Conservation (phyloP, 1,139 yeast genomes). For the Pichia sp. region DNA sequence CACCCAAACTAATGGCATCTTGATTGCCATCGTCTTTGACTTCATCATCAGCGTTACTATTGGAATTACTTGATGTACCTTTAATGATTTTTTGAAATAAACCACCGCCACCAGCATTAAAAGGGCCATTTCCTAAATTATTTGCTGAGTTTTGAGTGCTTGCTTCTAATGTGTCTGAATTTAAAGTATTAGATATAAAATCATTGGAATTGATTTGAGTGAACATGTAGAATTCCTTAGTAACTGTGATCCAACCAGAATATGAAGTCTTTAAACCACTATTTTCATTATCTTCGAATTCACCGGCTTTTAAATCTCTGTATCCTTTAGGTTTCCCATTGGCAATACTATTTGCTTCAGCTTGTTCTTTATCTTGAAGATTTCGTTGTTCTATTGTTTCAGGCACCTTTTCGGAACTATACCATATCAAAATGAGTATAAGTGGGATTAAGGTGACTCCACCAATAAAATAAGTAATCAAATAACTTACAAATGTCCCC, state of each 20-base stretch:
- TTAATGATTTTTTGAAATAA: slow-evolving; percentile 12
- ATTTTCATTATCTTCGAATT: slow-evolving; percentile 50
- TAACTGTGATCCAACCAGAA: slow-evolving; percentile 79
- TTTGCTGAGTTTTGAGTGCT: background rate
- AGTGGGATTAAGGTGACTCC: slow-evolving; percentile 76
- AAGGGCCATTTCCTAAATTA: background rate
- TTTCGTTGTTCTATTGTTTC: slow-evolving; percentile 13
- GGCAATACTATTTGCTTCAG: slow-evolving; percentile 22
- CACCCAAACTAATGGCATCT: slow-evolving; percentile 23
- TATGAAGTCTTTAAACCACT: slow-evolving; percentile 62
- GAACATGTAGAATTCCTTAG: slow-evolving; percentile 61
- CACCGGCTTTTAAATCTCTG: slow-evolving; percentile 49
- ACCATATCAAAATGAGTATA: slow-evolving; percentile 34
- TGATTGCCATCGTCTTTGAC: slow-evolving; percentile 14
- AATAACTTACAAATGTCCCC: slow-evolving; percentile 15
- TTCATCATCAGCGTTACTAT: background rate
- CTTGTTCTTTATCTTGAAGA: slow-evolving; percentile 21
- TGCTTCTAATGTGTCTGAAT: slow-evolving; percentile 4
- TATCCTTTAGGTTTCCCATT: slow-evolving; percentile 31
- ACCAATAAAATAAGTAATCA: slow-evolving; percentile 52
- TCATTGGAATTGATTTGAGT: slow-evolving; percentile 35
- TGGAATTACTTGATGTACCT: background rate
- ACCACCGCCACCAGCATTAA: slow-evolving; percentile 1
- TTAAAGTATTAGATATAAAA: slow-evolving; percentile 34
- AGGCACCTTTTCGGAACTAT: slow-evolving; percentile 31